Percentiles rank a stretch among this genome's conserved stretches.
Evolutionary conservation across 495 filamentous ascomycete genomes (phyloP).

Genomic region (Aspergillus panamensis): DNA sequence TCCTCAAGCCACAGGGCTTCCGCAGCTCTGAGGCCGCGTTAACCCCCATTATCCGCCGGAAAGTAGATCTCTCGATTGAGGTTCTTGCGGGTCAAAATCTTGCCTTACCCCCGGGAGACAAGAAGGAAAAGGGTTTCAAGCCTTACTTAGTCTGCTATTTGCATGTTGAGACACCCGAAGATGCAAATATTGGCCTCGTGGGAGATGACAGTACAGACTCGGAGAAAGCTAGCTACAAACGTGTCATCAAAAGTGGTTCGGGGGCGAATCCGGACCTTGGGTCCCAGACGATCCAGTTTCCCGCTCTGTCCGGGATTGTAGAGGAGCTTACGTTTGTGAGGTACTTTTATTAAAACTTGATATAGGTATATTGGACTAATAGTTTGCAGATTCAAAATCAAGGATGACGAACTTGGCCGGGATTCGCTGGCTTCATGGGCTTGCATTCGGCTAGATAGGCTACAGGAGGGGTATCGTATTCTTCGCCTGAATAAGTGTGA

Average conservation of each 20-base stretch:
- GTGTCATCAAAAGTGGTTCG: constrained; percentile 56
- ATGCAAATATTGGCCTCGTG: constrained; percentile 15
- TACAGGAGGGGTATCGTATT: constrained; percentile 71
- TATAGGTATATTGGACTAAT: constrained; percentile 1
- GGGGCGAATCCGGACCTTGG: constrained; percentile 69
- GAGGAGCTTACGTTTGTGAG: constrained; percentile 78
- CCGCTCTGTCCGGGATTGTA: constrained; percentile 59
- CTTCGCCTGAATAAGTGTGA: constrained; percentile 65
- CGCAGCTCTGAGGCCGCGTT: constrained; percentile 36
- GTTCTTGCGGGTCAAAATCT: constrained; percentile 53
- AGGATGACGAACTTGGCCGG: constrained; percentile 72
- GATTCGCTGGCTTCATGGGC: constrained; percentile 83
- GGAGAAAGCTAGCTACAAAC: constrained; percentile 63
- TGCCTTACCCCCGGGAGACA: constrained; percentile 46
- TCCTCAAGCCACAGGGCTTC: constrained; percentile 75
- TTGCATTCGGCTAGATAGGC: constrained; percentile 76
- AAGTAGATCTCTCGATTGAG: constrained; percentile 47
- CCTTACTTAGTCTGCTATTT: constrained; percentile 81
- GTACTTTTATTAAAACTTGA: constrained; percentile 38
- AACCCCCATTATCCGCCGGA: constrained; percentile 24
- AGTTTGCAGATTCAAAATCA: constrained; percentile 68
- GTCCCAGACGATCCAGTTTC: constrained; percentile 59
- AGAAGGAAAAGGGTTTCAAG: constrained; percentile 57
- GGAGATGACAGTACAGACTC: constrained; percentile 43
- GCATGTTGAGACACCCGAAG: constrained; percentile 63